Evolutionary conservation across 2,329 filamentous ascomycete species (phyloP).

Genomic region (Alternaria solani): DNA sequence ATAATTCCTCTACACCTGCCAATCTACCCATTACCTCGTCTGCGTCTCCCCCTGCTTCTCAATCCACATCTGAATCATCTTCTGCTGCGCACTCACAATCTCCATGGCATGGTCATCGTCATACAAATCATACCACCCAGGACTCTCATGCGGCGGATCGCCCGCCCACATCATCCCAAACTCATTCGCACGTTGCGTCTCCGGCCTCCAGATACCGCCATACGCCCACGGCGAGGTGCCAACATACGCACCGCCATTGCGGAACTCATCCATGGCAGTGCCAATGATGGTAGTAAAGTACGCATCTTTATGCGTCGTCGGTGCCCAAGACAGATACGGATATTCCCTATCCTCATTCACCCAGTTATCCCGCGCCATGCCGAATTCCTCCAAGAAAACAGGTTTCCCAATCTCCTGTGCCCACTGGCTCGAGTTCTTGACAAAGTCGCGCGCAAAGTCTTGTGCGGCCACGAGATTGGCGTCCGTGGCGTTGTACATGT

Average conservation of each 20-base stretch:
- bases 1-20: background rate
- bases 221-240: constrained; percentile 53
- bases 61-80: constrained; percentile 42
- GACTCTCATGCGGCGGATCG: constrained; percentile 51
- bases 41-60: constrained; percentile 18
- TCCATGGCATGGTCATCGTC: constrained; percentile 51
- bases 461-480: constrained; percentile 46
- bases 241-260: constrained; percentile 46
- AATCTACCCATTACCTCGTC: background rate
- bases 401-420: constrained; percentile 50
- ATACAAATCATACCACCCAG: constrained; percentile 54
- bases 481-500: constrained; percentile 48
- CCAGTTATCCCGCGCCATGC: constrained; percentile 54
- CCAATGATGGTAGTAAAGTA: constrained; percentile 52
- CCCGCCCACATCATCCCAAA: constrained; percentile 54
- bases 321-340: constrained; percentile 46
- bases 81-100: constrained; percentile 46
- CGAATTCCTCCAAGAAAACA: constrained; percentile 52
- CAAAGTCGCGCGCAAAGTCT: constrained; percentile 46
- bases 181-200: constrained; percentile 49
- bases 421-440: constrained; percentile 48
- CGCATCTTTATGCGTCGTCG: constrained; percentile 49
- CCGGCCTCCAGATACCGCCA: constrained; percentile 50
- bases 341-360: constrained; percentile 49
- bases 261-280: constrained; percentile 47